These are phyloP conservation scores for Helenozyma baotianmanensis DNA, from an alignment of 805 yeast species.

Conservation along the genomic window DNA sequence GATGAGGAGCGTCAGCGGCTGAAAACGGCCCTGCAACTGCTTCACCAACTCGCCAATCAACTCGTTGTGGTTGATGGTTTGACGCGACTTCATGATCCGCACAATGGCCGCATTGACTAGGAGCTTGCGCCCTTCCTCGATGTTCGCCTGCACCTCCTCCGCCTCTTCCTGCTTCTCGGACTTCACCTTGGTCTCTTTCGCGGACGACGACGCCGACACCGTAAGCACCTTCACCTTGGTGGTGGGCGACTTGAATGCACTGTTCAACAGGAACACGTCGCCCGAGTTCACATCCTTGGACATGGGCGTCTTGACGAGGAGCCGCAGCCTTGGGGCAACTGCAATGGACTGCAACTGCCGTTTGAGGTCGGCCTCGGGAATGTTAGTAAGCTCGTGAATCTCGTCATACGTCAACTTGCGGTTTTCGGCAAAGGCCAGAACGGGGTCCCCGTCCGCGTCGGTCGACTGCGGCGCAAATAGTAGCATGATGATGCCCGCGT, in stretches of 20 bases:
- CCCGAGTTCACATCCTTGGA: constrained; percentile 59
- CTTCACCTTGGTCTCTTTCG: constrained; percentile 23
- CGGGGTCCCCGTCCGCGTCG: constrained; percentile 23
- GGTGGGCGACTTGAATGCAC: constrained; percentile 62
- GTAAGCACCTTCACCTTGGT: constrained; percentile 72
- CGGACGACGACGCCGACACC: constrained; percentile 39
- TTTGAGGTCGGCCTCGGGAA: constrained; percentile 68
- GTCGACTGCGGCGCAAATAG: constrained; percentile 52
- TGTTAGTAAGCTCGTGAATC: constrained; percentile 59
- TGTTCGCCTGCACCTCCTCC: constrained; percentile 48
- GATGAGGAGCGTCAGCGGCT: constrained; percentile 62
- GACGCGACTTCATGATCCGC: constrained; percentile 78
- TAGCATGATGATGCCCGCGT: constrained; percentile 72
- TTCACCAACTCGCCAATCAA: constrained; percentile 61
- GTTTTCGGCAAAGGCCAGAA: constrained; percentile 47
- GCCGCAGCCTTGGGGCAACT: constrained; percentile 73
- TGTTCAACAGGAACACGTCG: constrained; percentile 67
- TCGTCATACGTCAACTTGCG: constrained; percentile 55
- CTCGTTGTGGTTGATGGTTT: constrained; percentile 55
- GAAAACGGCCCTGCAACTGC: constrained; percentile 59
- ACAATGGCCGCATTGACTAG: constrained; percentile 85
- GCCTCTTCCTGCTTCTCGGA: constrained; percentile 52
- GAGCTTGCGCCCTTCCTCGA: constrained; percentile 59
- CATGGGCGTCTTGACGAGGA: constrained; percentile 73
- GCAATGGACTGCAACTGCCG: constrained; percentile 81